phyloP scores from a whole-genome alignment of 2,329 filamentous ascomycete species.

The Nemania bipapillata region DNA sequence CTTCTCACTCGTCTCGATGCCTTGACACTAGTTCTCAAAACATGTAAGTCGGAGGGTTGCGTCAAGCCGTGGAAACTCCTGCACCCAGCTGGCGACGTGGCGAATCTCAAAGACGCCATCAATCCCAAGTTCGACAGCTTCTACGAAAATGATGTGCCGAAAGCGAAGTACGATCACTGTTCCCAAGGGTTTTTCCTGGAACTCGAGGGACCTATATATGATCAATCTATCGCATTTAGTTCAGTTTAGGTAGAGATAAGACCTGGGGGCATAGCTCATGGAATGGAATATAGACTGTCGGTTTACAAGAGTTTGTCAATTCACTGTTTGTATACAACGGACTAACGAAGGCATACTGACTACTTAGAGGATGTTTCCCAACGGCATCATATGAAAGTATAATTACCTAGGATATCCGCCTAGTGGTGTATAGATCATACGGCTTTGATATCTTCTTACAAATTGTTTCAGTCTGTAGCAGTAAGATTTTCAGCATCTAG shows the following conservation, averaged over 20 bases:
- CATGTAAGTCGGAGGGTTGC: slow-evolving; percentile 60
- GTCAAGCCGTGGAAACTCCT: slow-evolving; percentile 60
- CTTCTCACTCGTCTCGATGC: slow-evolving; percentile 59
- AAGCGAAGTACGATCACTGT: slow-evolving; percentile 33
- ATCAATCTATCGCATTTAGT: slow-evolving; percentile 26
- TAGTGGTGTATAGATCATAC: neutral
- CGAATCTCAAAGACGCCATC: slow-evolving; percentile 56
- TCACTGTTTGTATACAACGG: too few species aligned
- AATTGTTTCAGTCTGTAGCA: too few species aligned
- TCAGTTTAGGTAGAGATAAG: neutral
- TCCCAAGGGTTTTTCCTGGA: slow-evolving; percentile 29
- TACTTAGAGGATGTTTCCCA: too few species aligned
- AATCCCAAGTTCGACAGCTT: slow-evolving; percentile 32
- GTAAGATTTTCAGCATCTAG: too few species aligned
- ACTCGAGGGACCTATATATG: slow-evolving; percentile 26
- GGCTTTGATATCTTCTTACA: too few species aligned
- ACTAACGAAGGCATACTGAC: too few species aligned
- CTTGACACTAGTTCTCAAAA: slow-evolving; percentile 62
- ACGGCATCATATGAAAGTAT: too few species aligned
- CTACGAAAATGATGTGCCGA: slow-evolving; percentile 27
- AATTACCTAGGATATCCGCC: too few species aligned
- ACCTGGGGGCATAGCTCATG: too few species aligned
- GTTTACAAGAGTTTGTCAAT: too few species aligned
- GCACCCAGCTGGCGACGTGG: slow-evolving; percentile 59
- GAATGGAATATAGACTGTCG: too few species aligned